These are phyloP conservation scores for Hymenoscyphus infarciens DNA, from an alignment of 2,329 filamentous ascomycete genomes.

Conservation along the genomic window DNA sequence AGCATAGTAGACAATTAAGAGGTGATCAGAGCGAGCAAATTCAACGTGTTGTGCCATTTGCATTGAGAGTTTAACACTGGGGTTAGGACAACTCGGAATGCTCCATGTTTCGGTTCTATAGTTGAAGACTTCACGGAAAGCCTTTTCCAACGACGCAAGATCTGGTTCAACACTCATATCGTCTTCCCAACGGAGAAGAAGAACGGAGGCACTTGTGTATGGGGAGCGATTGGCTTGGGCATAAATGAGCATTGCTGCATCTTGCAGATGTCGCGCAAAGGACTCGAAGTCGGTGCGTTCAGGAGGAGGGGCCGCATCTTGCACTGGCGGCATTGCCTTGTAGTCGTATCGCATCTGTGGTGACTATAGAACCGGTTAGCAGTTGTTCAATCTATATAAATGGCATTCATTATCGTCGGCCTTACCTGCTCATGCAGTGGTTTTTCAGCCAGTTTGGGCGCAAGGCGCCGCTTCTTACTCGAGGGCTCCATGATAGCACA, in stretches of 20 bases:
- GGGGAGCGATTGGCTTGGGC: slow-evolving; percentile 56
- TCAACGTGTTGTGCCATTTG: slow-evolving; percentile 59
- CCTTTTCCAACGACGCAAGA: slow-evolving; percentile 51
- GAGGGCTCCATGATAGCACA: slow-evolving; percentile 33
- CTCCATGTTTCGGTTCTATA: slow-evolving; percentile 58
- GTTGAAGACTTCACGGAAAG: slow-evolving; percentile 58
- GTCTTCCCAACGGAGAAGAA: slow-evolving; percentile 61
- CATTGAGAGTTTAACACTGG: slow-evolving; percentile 58
- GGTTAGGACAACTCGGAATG: slow-evolving; percentile 57
- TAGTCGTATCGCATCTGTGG: slow-evolving; percentile 33
- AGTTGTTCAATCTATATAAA: neutral
- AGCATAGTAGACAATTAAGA: slow-evolving; percentile 63
- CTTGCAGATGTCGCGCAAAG: slow-evolving; percentile 64
- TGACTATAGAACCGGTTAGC: slow-evolving; percentile 25
- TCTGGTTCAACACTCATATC: slow-evolving; percentile 53
- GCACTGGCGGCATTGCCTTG: slow-evolving; percentile 30
- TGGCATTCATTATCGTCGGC: slow-evolving; percentile 3
- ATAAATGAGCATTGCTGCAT: slow-evolving; percentile 65
- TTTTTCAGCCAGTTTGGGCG: slow-evolving; percentile 36
- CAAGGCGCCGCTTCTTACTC: slow-evolving; percentile 37
- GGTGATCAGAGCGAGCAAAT: slow-evolving; percentile 53
- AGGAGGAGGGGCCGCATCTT: slow-evolving; percentile 33
- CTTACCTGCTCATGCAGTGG: slow-evolving; percentile 34
- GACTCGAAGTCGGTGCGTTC: slow-evolving; percentile 56
- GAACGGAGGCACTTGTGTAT: slow-evolving; percentile 56